Evolutionary conservation across 1,139 yeast species (phyloP), one percentile per base, ranked within the genome.

Genomic region (Yamadazyma sp.): DNA sequence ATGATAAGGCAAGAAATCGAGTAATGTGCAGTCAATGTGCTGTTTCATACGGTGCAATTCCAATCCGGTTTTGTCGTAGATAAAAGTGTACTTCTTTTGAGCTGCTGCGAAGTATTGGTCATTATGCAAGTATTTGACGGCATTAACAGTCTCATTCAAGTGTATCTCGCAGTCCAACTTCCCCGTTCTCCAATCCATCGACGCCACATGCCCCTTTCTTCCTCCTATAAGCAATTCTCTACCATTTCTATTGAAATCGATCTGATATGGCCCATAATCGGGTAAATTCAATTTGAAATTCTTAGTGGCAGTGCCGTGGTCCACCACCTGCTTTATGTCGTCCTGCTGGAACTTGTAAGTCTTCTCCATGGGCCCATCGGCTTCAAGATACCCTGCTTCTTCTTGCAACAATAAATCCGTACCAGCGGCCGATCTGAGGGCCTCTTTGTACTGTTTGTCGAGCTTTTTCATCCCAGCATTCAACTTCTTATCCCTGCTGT

Each of bases 61-160:
- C 36, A 84, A 75, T 20, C 99, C 99, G 47, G 82, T 80, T 50
- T 84, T 83, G 61, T 92, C 97, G 60, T 94, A 94, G 32, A 94
- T 87, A 58, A 83, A 94, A 1, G 95, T 87, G 61, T 92, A 87
- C 61, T 89, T 91, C 64, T 89, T 91, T 64, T 94, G 99, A 1
- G 99, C 98, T 12, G 83, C 96, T 0, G 98, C 99, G 66, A 87
- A 91, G 61, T 75, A 89, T 62, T 91, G 96, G 56, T 89, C 95
- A 56, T 85, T 88, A 55, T 92, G 97, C 47, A 94, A 70, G 66
- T 84, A 89, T 54, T 89, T 86, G 30, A 91, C 96, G 1, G 91
- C 95, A 55, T 87, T 78, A 8, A 89, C 87, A 0, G 98, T 88
- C 62, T 94, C 98, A 52, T 85, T 83, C 20, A 94, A 69, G 56